Evolutionary conservation across 441 rosid species (phyloP).

Genomic region (Populus hybrid): DNA sequence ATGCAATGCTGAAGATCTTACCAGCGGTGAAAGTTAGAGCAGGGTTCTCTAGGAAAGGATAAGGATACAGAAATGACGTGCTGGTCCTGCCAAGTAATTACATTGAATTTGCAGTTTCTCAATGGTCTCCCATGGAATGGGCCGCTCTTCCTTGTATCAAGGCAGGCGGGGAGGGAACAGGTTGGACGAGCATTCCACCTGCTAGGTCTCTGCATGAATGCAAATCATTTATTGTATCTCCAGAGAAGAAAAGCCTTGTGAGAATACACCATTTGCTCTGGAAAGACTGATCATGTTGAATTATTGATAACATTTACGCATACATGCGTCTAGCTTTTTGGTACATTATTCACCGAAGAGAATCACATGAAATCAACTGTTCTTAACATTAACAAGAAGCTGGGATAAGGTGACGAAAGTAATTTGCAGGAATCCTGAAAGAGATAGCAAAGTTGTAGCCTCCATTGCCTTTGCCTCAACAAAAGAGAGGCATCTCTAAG

Average conservation of each 20-base stretch:
- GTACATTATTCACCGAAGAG: background rate
- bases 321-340: background rate
- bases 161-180: background rate
- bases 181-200: background rate
- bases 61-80: background rate
- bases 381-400: background rate
- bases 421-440: background rate
- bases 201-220: background rate
- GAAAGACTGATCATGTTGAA: no score
- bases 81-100: background rate
- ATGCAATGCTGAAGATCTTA: background rate
- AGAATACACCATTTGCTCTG: no score
- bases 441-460: background rate
- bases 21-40: background rate
- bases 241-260: background rate
- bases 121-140: background rate
- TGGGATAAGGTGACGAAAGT: background rate
- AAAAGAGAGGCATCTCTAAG: background rate
- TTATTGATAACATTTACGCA: no score
- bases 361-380: background rate
- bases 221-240: background rate
- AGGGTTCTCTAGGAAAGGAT: background rate
- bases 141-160: background rate
- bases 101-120: background rate
- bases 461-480: background rate